These are phyloP conservation scores for Epichloe festucae DNA, from an alignment of 2,329 filamentous ascomycete species.

Conservation along the genomic window DNA sequence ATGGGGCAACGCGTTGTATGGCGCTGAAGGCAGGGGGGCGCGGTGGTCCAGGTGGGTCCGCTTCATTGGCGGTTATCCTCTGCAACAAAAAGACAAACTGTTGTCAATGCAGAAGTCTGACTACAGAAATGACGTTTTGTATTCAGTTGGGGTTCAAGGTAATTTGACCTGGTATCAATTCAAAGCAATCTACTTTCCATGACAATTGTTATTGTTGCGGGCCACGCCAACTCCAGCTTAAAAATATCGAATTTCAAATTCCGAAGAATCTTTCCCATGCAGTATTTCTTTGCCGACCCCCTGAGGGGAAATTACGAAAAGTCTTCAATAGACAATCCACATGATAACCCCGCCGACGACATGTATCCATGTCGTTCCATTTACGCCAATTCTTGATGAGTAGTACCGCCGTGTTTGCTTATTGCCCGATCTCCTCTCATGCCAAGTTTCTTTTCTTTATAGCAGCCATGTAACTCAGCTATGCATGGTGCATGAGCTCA, in stretches of 20 bases:
- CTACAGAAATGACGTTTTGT: too few relatives aligned
- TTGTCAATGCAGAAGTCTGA: too few relatives aligned
- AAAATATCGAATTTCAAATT: not conserved
- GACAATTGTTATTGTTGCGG: not conserved
- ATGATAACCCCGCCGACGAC: not conserved
- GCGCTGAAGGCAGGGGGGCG: not conserved
- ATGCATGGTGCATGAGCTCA: conserved; percentile 44
- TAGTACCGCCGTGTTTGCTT: not conserved
- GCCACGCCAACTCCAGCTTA: not conserved
- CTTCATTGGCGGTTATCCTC: not conserved
- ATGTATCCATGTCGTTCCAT: not conserved
- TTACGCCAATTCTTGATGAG: not conserved
- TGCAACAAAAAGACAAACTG: not conserved
- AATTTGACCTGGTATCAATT: not conserved
- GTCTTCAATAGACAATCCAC: not conserved
- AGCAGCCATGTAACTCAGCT: not conserved
- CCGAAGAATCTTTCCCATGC: not conserved
- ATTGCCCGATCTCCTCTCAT: not conserved
- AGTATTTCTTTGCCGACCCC: too few relatives aligned
- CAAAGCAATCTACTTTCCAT: not conserved
- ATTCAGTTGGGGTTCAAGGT: not conserved
- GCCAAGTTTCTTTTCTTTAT: not conserved
- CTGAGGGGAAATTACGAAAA: not conserved
- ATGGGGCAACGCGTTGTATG: not conserved
- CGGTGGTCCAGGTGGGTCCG: not conserved